A percentile compares a stretch with the other conserved stretches of the same genome.
These are phyloP conservation scores for Globisporangium spinosum DNA, from an alignment of 352 stramenopile genomes.

Conservation along the genomic window DNA sequence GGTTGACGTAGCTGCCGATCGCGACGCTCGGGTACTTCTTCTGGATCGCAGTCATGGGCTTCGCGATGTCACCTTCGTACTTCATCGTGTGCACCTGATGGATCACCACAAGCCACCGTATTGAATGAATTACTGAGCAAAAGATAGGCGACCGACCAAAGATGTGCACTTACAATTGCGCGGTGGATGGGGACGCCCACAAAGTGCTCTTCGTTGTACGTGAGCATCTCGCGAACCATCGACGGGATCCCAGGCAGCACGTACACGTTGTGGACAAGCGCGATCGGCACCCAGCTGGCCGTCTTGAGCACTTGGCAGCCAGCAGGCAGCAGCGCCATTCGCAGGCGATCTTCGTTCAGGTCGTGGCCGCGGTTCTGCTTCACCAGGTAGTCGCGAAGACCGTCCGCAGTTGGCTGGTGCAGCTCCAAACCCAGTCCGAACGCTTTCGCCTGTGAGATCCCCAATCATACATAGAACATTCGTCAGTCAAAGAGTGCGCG, in stretches of 20 bases:
- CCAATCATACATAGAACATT: no score
- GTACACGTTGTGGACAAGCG: conserved; percentile 80
- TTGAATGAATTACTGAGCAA: neutral
- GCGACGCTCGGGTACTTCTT: conserved; percentile 60
- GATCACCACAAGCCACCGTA: no score
- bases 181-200: conserved; percentile 73
- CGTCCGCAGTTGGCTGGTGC: conserved; percentile 61
- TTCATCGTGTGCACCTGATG: conserved; percentile 62
- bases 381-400: conserved; percentile 42
- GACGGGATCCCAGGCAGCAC: conserved; percentile 79
- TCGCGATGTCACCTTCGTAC: conserved; percentile 66
- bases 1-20: conserved; percentile 85
- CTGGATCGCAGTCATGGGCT: conserved; percentile 56
- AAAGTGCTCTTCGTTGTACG: conserved; percentile 75
- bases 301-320: conserved; percentile 55
- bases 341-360: conserved; percentile 65
- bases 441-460: conserved; percentile 47
- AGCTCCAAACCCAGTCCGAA: conserved; percentile 67
- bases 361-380: conserved; percentile 29
- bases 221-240: conserved; percentile 82
- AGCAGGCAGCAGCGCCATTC: conserved; percentile 68
- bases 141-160: conserved; percentile 4
- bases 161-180: conserved; percentile 45
- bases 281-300: conserved; percentile 69
- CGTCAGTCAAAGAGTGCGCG: no score